A percentile compares a stretch with the other conserved stretches of the same genome.
Evolutionary conservation across 169 alveolate genomes (phyloP).

Genomic region (Nephromyces sp.): DNA sequence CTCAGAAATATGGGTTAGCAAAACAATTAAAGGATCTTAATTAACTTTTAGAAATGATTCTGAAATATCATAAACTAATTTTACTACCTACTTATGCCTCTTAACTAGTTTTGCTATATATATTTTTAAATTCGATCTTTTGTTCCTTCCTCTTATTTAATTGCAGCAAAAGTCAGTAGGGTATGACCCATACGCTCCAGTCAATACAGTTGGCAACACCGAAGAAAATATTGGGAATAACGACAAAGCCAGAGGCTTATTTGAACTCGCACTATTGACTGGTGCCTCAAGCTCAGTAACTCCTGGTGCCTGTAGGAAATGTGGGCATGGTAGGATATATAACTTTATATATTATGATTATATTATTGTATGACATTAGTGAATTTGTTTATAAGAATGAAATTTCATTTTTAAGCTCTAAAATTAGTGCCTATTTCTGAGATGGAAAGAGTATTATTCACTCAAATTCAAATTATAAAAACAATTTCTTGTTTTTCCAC

Average conservation of each 20-base stretch:
- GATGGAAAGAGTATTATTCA: too few relatives aligned
- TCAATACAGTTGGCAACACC: background rate
- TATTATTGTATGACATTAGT: too few relatives aligned
- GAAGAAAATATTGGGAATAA: background rate
- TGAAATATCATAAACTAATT: background rate
- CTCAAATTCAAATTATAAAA: too few relatives aligned
- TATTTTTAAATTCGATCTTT: background rate
- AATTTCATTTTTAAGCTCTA: too few relatives aligned
- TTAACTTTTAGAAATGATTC: background rate
- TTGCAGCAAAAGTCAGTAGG: background rate
- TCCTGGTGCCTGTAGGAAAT: conserved; percentile 3
- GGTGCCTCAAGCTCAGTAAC: conserved; percentile 4
- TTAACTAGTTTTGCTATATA: background rate
- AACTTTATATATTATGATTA: too few relatives aligned
- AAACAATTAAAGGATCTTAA: background rate
- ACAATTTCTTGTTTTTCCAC: too few relatives aligned
- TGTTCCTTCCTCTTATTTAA: background rate
- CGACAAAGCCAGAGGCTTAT: conserved; percentile 6
- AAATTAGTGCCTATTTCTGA: too few relatives aligned
- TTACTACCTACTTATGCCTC: background rate
- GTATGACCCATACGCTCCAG: conserved; percentile 8
- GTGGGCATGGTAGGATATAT: conserved; percentile 8
- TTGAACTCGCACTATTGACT: background rate
- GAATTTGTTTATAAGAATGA: too few relatives aligned
- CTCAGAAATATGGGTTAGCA: conserved; percentile 18